A percentile compares a stretch with the other conserved stretches of the same genome.
phyloP scores from a whole-genome alignment of 2,329 filamentous ascomycete species.

The Hypoxylon sp. region DNA sequence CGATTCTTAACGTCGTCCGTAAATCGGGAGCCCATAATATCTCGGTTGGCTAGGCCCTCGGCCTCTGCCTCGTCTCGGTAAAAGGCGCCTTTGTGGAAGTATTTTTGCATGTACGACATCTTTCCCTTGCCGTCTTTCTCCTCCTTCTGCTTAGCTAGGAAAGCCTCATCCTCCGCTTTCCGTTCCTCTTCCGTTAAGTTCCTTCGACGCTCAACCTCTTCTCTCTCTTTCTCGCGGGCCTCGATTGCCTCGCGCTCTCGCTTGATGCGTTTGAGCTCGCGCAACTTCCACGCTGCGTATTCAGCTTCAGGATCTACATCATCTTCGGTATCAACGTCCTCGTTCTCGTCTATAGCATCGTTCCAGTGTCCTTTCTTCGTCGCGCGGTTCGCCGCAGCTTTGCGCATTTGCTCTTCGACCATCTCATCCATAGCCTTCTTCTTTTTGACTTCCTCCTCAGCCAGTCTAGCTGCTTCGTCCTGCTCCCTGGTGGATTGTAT shows the following conservation, averaged over 20 bases:
- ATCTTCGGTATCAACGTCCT: constrained; percentile 90
- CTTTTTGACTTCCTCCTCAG: constrained; percentile 66
- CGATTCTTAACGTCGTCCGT: constrained; percentile 87
- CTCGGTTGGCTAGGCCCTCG: constrained; percentile 82
- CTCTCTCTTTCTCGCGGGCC: constrained; percentile 84
- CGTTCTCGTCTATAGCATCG: constrained; percentile 75
- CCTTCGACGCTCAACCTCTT: constrained; percentile 88
- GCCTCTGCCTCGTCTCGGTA: constrained; percentile 86
- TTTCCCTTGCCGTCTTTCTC: constrained; percentile 84
- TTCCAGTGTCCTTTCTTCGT: constrained; percentile 91
- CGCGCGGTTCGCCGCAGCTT: constrained; percentile 81
- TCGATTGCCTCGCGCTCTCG: constrained; percentile 89
- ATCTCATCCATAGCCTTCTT: constrained; percentile 82
- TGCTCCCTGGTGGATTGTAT: constrained; percentile 34
- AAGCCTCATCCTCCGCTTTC: constrained; percentile 84
- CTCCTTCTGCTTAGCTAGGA: constrained; percentile 82
- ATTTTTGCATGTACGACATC: constrained; percentile 93
- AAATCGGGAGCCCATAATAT: constrained; percentile 88
- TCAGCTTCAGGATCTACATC: constrained; percentile 89
- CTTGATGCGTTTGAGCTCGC: constrained; percentile 90
- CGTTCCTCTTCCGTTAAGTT: constrained; percentile 91
- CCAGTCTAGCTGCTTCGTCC: constrained; percentile 47
- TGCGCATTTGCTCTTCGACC: constrained; percentile 89
- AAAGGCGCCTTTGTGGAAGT: constrained; percentile 97
- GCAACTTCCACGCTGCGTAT: constrained; percentile 91